Evolutionary conservation across 768 basidiomycete genomes (phyloP), one percentile per base, ranked within the genome.

Genomic region (Phlebiopsis gigantea): DNA sequence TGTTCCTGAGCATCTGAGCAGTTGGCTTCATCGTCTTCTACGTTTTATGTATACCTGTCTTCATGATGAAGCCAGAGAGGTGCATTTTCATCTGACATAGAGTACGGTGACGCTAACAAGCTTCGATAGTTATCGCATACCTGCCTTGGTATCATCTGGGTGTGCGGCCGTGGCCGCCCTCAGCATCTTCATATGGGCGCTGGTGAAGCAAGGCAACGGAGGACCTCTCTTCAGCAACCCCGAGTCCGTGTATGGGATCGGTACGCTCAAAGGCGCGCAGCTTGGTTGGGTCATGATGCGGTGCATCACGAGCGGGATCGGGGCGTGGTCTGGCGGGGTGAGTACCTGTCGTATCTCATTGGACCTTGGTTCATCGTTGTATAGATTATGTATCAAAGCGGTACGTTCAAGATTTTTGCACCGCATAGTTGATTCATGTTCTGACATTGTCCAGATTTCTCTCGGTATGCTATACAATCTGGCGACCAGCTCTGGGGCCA

Each of bases 201-300:
- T 58, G 1, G 57, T 26, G 22, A 58, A 72, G 57, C 66, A 70
- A 61, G 70, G 70, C 12, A 64, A 68, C 46, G 56, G 63, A 10
- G 69, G 71, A 0, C 71, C 69, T 2, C 62, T 70, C 1, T 69
- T 65, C 60, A 61, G 44, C 26, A 57, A 69, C 41, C 68, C 71
- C 5, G 68, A 70, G 50, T 62, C 51, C 4, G 56, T 66, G 14
- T 67, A 64, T 48, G 65, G 68, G 3, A 54, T 64, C 12, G 66
- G 61, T 6, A 51, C 55, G 26, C 64, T 69, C 1, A 53, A 59
- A 17, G 66, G 69, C 10, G 59, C 66, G 3, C 55, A 55, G 5
- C 54, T 70, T 3, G 64, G 65, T 19, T 71, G 69, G 70, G 56
- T 61, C 3, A 70, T 71, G 67, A 67, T 70, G 66, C 55, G 69